Base-by-base conservation (phyloP, 2,329 filamentous ascomycete genomes). In the Aspergillus puulaauensis region DNA sequence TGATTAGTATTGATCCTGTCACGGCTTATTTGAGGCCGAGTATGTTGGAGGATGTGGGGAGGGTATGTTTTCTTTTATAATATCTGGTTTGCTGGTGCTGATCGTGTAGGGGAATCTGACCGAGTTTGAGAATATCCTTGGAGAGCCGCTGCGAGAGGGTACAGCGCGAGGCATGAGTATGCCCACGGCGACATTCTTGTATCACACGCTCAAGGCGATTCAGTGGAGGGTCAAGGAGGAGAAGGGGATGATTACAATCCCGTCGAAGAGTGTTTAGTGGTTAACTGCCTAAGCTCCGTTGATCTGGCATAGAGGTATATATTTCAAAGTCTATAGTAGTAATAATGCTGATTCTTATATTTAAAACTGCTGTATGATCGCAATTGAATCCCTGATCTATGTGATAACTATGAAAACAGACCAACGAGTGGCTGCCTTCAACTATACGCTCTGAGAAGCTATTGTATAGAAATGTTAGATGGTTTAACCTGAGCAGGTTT, bases 1-100 rank as follows among this genome's bases (percentile, higher is more conserved):
- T 49, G 45, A 79, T 86, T 41, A 68, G 76, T 27, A 66, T 74
- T 40, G 82, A 86, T 71, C 80, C 81, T 0, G 68, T 47, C 12
- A 79, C 77, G 40, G 75, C 82, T 60, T 52, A 53, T 44, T 31
- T 57, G 37, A 39, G 37, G 59, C 83, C 82, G 0, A 83, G 81
- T 61, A 85, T 85, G 83, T 72, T 77, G 15, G 77, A 80, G 58
- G 83, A 86, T 68, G 69, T 78, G 27, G 47, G 58, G 9, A 58
- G 52, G 47, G 57, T 59, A 56, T 35, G 31, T 51, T 27, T 19
- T 9, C 40, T 12, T 24, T 51, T 44, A 2, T 11, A 45, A 40
- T 35, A 2, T 8, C 24, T 0, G 27, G 27, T 27, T 31, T 9
- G 27, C 3, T 27, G 5, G 14, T 45, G 27, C 39, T 27, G 14